Base-by-base conservation (phyloP, 352 stramenopile genomes). In the Phytophthora foliorum region DNA sequence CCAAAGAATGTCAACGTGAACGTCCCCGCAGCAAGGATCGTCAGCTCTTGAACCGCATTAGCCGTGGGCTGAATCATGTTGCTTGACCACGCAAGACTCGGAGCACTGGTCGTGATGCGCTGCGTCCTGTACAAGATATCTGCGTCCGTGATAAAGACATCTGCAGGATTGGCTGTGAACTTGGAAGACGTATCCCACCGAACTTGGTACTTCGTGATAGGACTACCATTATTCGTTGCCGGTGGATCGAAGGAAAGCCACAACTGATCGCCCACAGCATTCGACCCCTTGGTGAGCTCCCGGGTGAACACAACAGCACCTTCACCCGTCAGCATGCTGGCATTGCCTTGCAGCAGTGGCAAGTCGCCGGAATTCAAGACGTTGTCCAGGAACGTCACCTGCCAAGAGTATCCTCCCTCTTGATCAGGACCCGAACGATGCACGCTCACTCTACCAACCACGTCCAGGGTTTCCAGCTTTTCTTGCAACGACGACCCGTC, bases 311-410 rank as follows among this genome's bases (percentile, higher is more conserved):
- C 77, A 0, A 92, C 67, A 16, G 80, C 67, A 0, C 80, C 79
- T 13, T 78, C 65, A 16, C 84, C 87, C 0, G 67, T 80, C 0
- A 94, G 42, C 4, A 25, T 16, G 11, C 55, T 74, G 0, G 56
- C 45, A 41, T 87, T 84, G 17, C 67, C 68, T 42, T 68, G 59
- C 3, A 93, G 56, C 19, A 90, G 60, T 0, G 83, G 72, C 7
- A 95, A 29, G 36, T 93, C 79, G 16, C 88, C 83, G 6, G 80
- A 73, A 53, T 92, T 93, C 21, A 92, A 45, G 2, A 70, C 72
- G 39, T 86, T 82, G 54, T 93, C 86, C n/a, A 93, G 69, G 58
- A 95, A 95, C 19, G 87, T 91, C 34, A 95, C 75, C n/a, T 68
- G 24, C 85, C 85, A 94, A 11, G 56, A 69, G 55, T 86, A 90